Evolutionary conservation across 2,329 filamentous ascomycete genomes (phyloP).

Genomic region (Arthrobotrys pseudoclavata): DNA sequence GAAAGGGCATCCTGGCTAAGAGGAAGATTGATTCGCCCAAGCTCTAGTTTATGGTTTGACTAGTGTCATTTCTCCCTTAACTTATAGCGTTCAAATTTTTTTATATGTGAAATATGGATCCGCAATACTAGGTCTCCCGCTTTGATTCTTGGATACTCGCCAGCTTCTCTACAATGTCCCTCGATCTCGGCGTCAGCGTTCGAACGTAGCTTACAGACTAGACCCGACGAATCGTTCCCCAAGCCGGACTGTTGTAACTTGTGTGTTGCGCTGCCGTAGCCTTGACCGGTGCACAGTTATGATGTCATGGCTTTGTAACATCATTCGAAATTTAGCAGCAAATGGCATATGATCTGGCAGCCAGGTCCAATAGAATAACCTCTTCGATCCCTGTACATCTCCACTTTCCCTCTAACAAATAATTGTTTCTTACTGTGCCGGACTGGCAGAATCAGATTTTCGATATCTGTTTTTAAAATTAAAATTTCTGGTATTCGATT

Average conservation of each 20-base stretch:
- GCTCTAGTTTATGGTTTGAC: conserved; percentile 27
- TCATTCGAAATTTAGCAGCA: conserved; percentile 27
- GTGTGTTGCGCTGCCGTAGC: conserved; percentile 35
- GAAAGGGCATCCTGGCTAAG: conserved; percentile 38
- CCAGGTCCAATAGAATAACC: conserved; percentile 11
- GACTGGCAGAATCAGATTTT: background rate
- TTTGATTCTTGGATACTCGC: no score
- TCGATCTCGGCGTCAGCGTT: no score
- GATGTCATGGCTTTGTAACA: conserved; percentile 38
- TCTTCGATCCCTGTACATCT: background rate
- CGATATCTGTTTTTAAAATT: background rate
- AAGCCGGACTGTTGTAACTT: conserved; percentile 3
- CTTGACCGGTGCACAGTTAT: conserved; percentile 23
- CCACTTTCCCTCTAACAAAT: background rate
- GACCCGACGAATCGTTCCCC: conserved; percentile 28
- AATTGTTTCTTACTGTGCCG: background rate
- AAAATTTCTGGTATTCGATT: no score
- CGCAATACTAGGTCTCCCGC: no score
- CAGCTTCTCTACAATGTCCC: no score
- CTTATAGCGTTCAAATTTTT: no score
- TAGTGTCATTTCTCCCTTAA: background rate
- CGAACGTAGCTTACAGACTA: no score
- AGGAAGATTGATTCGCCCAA: conserved; percentile 30
- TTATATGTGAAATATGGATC: no score
- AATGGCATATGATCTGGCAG: background rate